Conservation (phyloP, 306 rosid genomes). For the Quillaja saponaria region DNA sequence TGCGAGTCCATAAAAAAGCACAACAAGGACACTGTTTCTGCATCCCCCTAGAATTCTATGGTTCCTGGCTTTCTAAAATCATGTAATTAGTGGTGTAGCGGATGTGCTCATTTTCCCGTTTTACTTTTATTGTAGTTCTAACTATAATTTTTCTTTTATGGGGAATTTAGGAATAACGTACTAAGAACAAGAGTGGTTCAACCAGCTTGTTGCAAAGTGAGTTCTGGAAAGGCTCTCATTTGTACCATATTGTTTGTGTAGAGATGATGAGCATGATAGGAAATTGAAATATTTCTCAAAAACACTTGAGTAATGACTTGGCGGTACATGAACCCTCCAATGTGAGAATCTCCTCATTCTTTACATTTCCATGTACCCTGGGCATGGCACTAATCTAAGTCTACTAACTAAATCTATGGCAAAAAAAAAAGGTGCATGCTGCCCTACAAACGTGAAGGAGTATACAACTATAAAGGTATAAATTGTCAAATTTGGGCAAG, state of each 20-base stretch:
- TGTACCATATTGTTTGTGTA: slow-evolving; percentile 14
- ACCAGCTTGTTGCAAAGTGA: slow-evolving; percentile 19
- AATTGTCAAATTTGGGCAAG: too few relatives aligned
- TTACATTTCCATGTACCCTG: too few relatives aligned
- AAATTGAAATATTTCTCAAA: too few relatives aligned
- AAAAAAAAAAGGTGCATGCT: too few relatives aligned
- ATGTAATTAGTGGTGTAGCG: slow-evolving; percentile 31
- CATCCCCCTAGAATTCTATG: slow-evolving; percentile 34
- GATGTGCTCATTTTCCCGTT: slow-evolving; percentile 17
- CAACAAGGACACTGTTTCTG: slow-evolving; percentile 42
- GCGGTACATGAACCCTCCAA: too few relatives aligned
- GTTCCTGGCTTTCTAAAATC: slow-evolving; percentile 15
- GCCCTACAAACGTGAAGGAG: too few relatives aligned
- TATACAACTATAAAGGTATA: too few relatives aligned
- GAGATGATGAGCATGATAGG: too few relatives aligned
- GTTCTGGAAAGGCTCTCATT: slow-evolving; percentile 15
- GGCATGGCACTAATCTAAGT: too few relatives aligned
- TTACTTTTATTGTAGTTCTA: slow-evolving; percentile 22
- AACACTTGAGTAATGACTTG: too few relatives aligned
- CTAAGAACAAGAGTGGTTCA: slow-evolving; percentile 22
- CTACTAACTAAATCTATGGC: too few relatives aligned
- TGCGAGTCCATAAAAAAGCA: slow-evolving; percentile 63
- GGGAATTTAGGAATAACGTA: slow-evolving; percentile 23
- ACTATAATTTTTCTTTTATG: slow-evolving; percentile 24
- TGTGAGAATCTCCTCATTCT: too few relatives aligned